These are phyloP conservation scores for Xylaria sp. DNA, from an alignment of 2,329 filamentous ascomycete species.

Conservation along the genomic window DNA sequence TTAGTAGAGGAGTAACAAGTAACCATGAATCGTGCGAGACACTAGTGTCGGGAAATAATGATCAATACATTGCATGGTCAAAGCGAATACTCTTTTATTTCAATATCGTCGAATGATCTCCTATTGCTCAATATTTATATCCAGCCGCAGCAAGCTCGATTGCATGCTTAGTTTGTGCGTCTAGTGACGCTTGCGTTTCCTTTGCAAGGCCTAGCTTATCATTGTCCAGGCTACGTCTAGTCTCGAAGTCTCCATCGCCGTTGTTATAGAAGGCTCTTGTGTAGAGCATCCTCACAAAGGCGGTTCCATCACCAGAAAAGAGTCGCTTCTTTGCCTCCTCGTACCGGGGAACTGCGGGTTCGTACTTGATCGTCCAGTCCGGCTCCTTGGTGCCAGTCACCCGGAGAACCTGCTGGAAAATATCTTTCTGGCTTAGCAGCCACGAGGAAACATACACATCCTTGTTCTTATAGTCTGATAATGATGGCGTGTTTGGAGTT, in stretches of 20 bases:
- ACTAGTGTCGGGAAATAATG: neutral
- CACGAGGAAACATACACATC: constrained; percentile 67
- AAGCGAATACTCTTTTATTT: neutral
- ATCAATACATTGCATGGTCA: constrained; percentile 7
- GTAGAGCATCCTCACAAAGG: constrained; percentile 65
- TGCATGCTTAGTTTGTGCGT: constrained; percentile 63
- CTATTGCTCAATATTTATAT: constrained; percentile 38
- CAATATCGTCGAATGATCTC: neutral
- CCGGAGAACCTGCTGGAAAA: constrained; percentile 69
- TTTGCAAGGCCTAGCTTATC: constrained; percentile 64
- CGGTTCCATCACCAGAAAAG: constrained; percentile 55
- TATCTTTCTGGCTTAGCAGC: constrained; percentile 69
- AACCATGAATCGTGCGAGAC: neutral
- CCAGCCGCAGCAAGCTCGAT: constrained; percentile 51
- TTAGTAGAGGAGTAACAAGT: neutral
- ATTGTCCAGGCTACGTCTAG: constrained; percentile 59
- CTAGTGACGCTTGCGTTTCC: constrained; percentile 62
- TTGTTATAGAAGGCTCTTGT: constrained; percentile 63
- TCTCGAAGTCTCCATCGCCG: constrained; percentile 55
- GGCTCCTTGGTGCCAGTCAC: constrained; percentile 66
- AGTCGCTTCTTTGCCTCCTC: constrained; percentile 59
- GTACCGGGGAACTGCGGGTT: constrained; percentile 60
- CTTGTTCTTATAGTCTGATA: constrained; percentile 61
- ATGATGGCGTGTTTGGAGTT: constrained; percentile 50
- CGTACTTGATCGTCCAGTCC: constrained; percentile 69